A percentile compares a stretch with the other conserved stretches of the same genome.
These are phyloP conservation scores for Hypholoma fasciculare DNA, from an alignment of 768 basidiomycete species.

Conservation along the genomic window DNA sequence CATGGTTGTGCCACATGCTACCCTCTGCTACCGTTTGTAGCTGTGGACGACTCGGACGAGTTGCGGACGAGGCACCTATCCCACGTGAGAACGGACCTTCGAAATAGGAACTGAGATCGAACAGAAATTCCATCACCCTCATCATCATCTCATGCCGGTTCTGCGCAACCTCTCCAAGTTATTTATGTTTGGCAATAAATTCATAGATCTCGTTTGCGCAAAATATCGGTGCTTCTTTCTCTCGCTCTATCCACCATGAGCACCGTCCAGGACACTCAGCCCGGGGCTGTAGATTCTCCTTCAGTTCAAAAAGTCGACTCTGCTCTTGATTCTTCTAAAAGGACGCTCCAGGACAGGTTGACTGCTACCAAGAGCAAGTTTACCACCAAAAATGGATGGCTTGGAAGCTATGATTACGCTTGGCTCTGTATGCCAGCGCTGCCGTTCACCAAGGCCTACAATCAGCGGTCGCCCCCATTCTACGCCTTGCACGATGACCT, in stretches of 20 bases:
- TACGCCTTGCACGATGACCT: slow-evolving; percentile 73
- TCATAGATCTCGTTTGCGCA: neutral
- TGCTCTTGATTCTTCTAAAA: neutral
- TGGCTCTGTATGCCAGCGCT: slow-evolving; percentile 66
- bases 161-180: no score
- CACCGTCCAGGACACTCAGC: slow-evolving; percentile 3
- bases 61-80: no score
- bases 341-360: neutral
- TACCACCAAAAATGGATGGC: slow-evolving; percentile 5
- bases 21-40: no score
- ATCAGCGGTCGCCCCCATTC: slow-evolving; percentile 58
- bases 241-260: slow-evolving; percentile 6
- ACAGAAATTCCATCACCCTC: no score
- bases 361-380: slow-evolving; percentile 2
- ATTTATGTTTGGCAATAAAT: neutral
- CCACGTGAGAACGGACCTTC: no score
- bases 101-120: no score
- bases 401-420: slow-evolving; percentile 10
- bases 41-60: no score
- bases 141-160: no score
- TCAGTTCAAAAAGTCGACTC: neutral
- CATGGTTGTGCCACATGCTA: no score
- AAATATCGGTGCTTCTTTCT: neutral
- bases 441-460: slow-evolving; percentile 46
- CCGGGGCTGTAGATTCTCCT: neutral